These are phyloP conservation scores for Sclerotiophoma versabilis DNA, from an alignment of 2,329 filamentous ascomycete species.

Conservation along the genomic window DNA sequence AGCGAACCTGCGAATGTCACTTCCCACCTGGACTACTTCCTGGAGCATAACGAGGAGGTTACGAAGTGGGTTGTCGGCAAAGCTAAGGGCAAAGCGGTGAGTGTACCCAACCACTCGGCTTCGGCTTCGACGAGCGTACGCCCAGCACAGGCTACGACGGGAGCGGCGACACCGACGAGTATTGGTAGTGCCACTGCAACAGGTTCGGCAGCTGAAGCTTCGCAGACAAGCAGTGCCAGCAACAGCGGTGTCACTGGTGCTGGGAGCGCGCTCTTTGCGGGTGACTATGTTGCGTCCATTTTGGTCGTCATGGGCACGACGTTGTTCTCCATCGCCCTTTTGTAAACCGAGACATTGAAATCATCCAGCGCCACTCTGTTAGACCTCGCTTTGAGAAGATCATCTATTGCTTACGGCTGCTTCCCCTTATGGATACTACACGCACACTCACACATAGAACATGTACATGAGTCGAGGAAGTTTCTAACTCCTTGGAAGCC, in stretches of 20 bases:
- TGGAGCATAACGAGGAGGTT: conserved; percentile 33
- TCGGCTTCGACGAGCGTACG: conserved; percentile 5
- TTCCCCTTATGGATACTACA: too few species aligned
- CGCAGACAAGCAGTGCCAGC: conserved; percentile 16
- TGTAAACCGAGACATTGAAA: not conserved
- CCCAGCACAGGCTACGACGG: conserved; percentile 6
- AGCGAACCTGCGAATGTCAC: conserved; percentile 59
- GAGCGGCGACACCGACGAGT: conserved; percentile 4
- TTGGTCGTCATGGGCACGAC: conserved; percentile 2
- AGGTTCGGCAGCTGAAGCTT: conserved; percentile 13
- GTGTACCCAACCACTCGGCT: conserved; percentile 11
- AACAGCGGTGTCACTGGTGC: conserved; percentile 7
- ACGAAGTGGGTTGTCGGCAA: conserved; percentile 26
- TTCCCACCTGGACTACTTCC: conserved; percentile 66
- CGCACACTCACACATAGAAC: too few species aligned
- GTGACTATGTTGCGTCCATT: not conserved
- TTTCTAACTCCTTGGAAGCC: too few species aligned
- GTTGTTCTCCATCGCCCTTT: conserved; percentile 5
- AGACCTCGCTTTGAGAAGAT: too few species aligned
- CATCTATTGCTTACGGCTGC: too few species aligned
- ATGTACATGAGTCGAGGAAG: too few species aligned
- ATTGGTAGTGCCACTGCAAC: conserved; percentile 9
- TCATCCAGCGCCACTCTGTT: too few species aligned
- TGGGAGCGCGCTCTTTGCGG: not conserved
- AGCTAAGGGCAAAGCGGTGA: conserved; percentile 24